These are phyloP conservation scores for Debaryomycetaceae sp. DNA, from an alignment of 1,139 yeast species.

Conservation along the genomic window DNA sequence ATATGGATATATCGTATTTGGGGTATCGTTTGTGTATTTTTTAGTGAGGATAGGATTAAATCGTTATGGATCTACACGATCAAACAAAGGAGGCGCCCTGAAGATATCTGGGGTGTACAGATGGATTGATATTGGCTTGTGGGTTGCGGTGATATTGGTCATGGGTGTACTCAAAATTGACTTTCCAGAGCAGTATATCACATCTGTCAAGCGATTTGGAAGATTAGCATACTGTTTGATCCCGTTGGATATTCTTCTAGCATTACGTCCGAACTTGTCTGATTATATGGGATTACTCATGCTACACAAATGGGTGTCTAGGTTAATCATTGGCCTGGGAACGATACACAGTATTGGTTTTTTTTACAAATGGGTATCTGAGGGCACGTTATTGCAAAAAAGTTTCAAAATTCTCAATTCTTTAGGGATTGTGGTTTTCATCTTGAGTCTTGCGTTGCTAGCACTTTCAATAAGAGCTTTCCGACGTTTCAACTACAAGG, in stretches of 20 bases:
- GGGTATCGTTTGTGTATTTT: conserved; percentile 29
- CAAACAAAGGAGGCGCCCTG: conserved; percentile 25
- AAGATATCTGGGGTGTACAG: conserved; percentile 21
- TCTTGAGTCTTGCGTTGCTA: conserved; percentile 40
- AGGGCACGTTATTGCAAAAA: conserved; percentile 32
- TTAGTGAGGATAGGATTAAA: conserved; percentile 8
- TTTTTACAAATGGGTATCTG: conserved; percentile 42
- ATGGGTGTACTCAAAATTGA: conserved; percentile 20
- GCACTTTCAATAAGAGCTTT: conserved; percentile 49
- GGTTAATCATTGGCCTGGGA: conserved; percentile 54
- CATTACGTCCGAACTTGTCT: conserved; percentile 58
- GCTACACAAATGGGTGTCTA: conserved; percentile 79
- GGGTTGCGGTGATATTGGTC: conserved; percentile 27
- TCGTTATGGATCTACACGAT: conserved; percentile 11
- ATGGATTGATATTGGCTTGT: conserved; percentile 24
- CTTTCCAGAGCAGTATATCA: conserved; percentile 18
- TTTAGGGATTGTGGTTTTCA: conserved; percentile 57
- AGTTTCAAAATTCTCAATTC: conserved; percentile 48
- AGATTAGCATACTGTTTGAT: conserved; percentile 63
- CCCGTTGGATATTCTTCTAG: conserved; percentile 62
- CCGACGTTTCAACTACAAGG: conserved; percentile 22
- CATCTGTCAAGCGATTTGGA: conserved; percentile 42
- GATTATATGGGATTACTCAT: conserved; percentile 56
- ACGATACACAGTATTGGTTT: conserved; percentile 59
- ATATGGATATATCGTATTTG: conserved; percentile 47